Evolutionary conservation across 257 asterid genomes (phyloP).

Genomic region (Nicotiana noctiflora): DNA sequence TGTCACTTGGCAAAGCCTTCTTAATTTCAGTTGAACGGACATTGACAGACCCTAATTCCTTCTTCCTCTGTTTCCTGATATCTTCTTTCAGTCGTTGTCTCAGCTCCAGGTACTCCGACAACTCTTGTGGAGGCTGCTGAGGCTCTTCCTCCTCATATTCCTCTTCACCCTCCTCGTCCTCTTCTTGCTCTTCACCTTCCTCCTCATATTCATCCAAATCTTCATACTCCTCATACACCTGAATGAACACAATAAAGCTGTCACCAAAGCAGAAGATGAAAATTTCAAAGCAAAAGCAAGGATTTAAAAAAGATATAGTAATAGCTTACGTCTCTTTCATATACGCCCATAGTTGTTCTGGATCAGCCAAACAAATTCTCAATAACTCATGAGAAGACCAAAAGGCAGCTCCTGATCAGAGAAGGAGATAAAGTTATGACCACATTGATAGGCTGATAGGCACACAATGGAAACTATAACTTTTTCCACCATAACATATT

Average conservation of each 20-base stretch:
- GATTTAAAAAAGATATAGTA: background rate
- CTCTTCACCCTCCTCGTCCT: slow-evolving; percentile 26
- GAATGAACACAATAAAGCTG: slow-evolving; percentile 10
- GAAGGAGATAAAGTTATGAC: background rate
- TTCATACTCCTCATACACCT: slow-evolving; percentile 46
- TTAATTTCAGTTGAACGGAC: slow-evolving; percentile 28
- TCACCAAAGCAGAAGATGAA: background rate
- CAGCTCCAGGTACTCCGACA: slow-evolving; percentile 58
- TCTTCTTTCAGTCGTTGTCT: slow-evolving; percentile 63
- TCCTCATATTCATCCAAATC: slow-evolving; percentile 62
- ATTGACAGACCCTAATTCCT: slow-evolving; percentile 43
- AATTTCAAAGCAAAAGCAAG: background rate
- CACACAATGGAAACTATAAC: background rate
- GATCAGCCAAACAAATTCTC: background rate
- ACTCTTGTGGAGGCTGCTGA: slow-evolving; percentile 61
- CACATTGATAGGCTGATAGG: background rate
- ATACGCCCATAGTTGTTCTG: slow-evolving; percentile 33
- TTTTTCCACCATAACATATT: background rate
- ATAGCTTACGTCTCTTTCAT: slow-evolving; percentile 38
- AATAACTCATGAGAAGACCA: background rate
- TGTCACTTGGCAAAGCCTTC: slow-evolving; percentile 38
- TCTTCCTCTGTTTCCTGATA: slow-evolving; percentile 54
- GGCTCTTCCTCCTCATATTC: slow-evolving; percentile 46
- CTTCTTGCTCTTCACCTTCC: slow-evolving; percentile 42
- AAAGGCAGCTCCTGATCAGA: background rate